Base-by-base conservation (phyloP, 805 yeast species). In the Teunomyces lycoperdinae region DNA sequence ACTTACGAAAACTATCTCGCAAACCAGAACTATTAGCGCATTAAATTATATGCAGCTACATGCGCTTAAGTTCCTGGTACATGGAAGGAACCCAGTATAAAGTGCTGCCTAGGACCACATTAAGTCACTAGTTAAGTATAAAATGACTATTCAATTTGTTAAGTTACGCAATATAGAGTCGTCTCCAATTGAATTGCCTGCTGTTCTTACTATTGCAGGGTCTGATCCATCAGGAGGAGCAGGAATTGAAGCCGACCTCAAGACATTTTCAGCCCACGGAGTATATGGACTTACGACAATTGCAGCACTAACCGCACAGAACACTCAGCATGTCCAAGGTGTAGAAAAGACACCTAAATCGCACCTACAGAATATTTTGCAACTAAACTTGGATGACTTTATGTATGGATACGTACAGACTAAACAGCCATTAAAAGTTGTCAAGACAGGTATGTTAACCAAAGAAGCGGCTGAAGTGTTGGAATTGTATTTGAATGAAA, bases 141-240 rank as follows among this genome's bases (percentile, higher is more conserved):
- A 14, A 39, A 40, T 40, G 32, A 9, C 34, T 16, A 17, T 17
- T 4, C 34, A 28, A 40, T 4, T 40, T 16, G 24, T 40, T 8
- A 40, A 29, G 34, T 30, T 30, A 10, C 13, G 14, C 4, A 40
- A 32, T 3, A 26, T n/a, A 17, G 11, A 17, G 24, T 11, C 17
- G 1, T 14, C 36, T 35, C 28, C 61, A 9, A 29, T 38, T 6
- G 30, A 38, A 38, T 38, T 38, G 30, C 29, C 60, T 2, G 60
- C 60, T 4, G 66, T 60, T 24, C 49, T 62, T 20, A 70, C 76
- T 0, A 60, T 73, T 39, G 89, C 89, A 1, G 96, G 96, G 0
- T 84, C 92, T 0, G 96, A 89, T 61, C 79, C 84, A 39, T 84
- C 92, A 9, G 96, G 96, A 2, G 96, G 96, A 3, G 96, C 96